Evolutionary conservation across 2,329 filamentous ascomycete genomes (phyloP), one percentile per base, ranked within the genome.

Genomic region (Ophiobolus disseminans): DNA sequence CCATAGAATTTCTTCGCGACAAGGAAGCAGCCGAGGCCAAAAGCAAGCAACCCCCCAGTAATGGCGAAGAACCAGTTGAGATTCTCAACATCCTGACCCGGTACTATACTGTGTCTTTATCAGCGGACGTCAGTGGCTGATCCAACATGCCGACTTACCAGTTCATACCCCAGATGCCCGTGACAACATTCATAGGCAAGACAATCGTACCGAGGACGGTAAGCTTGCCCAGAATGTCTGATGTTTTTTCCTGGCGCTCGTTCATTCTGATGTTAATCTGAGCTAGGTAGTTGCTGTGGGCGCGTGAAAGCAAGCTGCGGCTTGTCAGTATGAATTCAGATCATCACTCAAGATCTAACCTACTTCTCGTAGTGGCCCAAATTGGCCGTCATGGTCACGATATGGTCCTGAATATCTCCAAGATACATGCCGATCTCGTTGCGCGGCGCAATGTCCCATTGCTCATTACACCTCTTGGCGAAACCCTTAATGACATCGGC

Each of bases 261-360:
- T 97, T 97, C 93, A 97, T 97, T 66, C 91, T 86, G 64, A 97
- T 96, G 74, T 97, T 97, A 77, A 99, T 97, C 72, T 99, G 94
- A 0, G 94, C 94, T n/a, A 99, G 88, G 71, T 99, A 99, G 72
- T 97, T 99, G 68, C 86, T 90, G 68, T 99, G 94, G 10, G 92
- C 92, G 48, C 94, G 86, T 38, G 90, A 90, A 21, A 99, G 82
- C 40, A 99, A 90, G 66, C 91, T 94, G 58, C 3, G 22, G 13
- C 31, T 17, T 49, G 52, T 67, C 50, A 68, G 58, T 36, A 42
- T 25, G 25, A 4, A 3, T 10, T 13, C 9, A 4, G 14, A 19
- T 9, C 4, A 10, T 10, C 8, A n/a, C 11, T 3, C 4, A 42
- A 17, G 37, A 17, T 13, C 30, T 16, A 35, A 79, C 86, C 66